Evolutionary conservation across 768 basidiomycete genomes (phyloP).

Genomic region (Mycena vulgaris): DNA sequence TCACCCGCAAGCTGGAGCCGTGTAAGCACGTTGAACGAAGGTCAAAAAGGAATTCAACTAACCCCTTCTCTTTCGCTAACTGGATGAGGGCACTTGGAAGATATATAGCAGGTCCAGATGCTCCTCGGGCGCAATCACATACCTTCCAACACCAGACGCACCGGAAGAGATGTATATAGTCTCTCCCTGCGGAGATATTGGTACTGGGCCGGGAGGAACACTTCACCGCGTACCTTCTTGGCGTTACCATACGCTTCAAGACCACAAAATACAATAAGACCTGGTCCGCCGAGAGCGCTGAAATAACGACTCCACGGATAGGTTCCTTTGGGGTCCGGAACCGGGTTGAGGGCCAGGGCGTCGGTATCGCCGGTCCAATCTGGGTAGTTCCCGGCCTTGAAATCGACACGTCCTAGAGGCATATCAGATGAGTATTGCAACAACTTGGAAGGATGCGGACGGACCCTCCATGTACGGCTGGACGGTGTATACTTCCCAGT

Average conservation of each 20-base stretch:
- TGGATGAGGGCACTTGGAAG: constrained; percentile 2
- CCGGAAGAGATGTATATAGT: constrained; percentile 14
- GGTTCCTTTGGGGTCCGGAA: constrained; percentile 13
- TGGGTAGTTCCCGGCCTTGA: constrained; percentile 3
- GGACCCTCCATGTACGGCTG: constrained; percentile 16
- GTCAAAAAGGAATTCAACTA: not conserved
- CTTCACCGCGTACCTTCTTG: not conserved
- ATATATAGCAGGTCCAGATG: not conserved
- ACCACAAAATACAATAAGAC: constrained; percentile 1
- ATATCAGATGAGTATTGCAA: not conserved
- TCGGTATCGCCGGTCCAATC: constrained; percentile 13
- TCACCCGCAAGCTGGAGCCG: constrained; percentile 54
- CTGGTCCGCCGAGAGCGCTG: constrained; percentile 5
- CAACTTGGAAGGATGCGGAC: not conserved
- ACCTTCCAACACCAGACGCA: constrained; percentile 2
- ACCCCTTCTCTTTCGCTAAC: not conserved
- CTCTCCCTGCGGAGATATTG: constrained; percentile 3
- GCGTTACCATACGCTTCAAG: constrained; percentile 9
- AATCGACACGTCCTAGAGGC: constrained; percentile 4
- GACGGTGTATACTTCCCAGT: constrained; percentile 19
- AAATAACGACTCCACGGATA: constrained; percentile 11
- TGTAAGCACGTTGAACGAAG: not conserved
- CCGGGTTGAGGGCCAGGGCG: not conserved
- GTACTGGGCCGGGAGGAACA: not conserved
- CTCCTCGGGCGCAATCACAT: not conserved